Percentiles rank a stretch among this genome's conserved stretches.
These are phyloP conservation scores for Eucalyptus paniculata DNA, from an alignment of 345 rosid genomes.

Conservation along the genomic window DNA sequence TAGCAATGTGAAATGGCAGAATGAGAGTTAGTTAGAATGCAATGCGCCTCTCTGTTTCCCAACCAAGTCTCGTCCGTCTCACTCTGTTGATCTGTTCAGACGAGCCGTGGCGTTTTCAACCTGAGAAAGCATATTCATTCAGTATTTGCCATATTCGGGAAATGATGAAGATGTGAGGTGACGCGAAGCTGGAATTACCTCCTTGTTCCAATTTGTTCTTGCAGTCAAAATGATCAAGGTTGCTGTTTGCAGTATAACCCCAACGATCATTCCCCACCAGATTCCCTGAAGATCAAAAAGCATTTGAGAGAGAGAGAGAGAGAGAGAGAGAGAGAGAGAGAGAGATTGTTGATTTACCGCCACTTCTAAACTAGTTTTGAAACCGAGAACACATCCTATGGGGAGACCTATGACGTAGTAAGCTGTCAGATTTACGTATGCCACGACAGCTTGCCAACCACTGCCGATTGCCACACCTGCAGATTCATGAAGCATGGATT, in stretches of 20 bases:
- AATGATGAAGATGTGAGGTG: neutral
- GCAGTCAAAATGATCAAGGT: constrained; percentile 57
- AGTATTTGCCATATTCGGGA: neutral
- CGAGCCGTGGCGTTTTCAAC: constrained; percentile 54
- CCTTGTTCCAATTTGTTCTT: constrained; percentile 61
- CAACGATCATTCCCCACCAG: constrained; percentile 94
- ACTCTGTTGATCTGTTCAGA: constrained; percentile 26
- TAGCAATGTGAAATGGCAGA: neutral
- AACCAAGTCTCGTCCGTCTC: neutral
- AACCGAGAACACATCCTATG: constrained; percentile 76
- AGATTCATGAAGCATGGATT: neutral
- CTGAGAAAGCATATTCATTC: constrained; percentile 7
- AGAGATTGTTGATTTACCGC: constrained; percentile 31
- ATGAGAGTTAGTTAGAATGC: neutral
- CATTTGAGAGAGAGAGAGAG: neutral
- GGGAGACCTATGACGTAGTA: constrained; percentile 92
- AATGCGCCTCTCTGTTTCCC: neutral
- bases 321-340: neutral
- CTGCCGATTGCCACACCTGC: constrained; percentile 92
- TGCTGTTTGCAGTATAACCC: constrained; percentile 55
- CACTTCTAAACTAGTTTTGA: constrained; percentile 66
- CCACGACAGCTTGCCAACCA: constrained; percentile 90
- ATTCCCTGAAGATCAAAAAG: constrained; percentile 41
- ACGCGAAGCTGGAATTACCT: constrained; percentile 25
- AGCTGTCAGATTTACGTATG: constrained; percentile 61